Conservation (phyloP, 306 rosid species). For the Hylodesmum podocarpum region DNA sequence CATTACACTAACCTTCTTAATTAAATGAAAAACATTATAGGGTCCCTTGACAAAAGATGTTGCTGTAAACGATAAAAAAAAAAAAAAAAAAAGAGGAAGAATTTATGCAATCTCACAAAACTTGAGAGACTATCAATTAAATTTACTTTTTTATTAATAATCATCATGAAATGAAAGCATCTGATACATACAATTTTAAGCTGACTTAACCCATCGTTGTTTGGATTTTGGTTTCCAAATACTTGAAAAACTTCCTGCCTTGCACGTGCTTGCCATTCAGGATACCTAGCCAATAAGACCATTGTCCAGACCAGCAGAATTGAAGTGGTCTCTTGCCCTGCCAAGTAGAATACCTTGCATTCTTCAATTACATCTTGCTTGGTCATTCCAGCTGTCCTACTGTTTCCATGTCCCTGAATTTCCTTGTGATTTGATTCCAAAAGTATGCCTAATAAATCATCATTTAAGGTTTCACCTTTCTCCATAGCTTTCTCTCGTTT, state of each 20-base stretch:
- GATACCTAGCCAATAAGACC: not conserved
- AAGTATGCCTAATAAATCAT: not conserved
- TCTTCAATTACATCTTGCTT: not conserved
- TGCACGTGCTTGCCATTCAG: not conserved
- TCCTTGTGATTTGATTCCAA: not conserved
- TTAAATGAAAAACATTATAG: too few relatives aligned
- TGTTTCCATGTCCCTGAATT: not conserved
- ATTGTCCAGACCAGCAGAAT: not conserved
- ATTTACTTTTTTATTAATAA: not conserved
- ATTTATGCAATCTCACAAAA: too few relatives aligned
- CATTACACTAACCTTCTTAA: too few relatives aligned
- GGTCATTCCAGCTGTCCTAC: not conserved
- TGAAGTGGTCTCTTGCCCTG: not conserved
- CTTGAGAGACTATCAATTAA: too few relatives aligned
- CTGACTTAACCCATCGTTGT: not conserved
- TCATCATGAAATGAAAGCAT: not conserved
- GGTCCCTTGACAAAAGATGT: too few relatives aligned
- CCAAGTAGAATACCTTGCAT: not conserved
- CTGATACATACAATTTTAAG: conserved; percentile 15
- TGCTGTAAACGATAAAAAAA: too few relatives aligned
- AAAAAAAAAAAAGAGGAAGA: too few relatives aligned
- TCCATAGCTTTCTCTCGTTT: conserved; percentile 25
- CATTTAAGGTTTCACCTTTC: not conserved
- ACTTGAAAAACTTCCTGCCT: not conserved
- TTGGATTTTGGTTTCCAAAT: not conserved